These are phyloP conservation scores for Hericium rajendrae DNA, from an alignment of 768 basidiomycete species.

Conservation along the genomic window DNA sequence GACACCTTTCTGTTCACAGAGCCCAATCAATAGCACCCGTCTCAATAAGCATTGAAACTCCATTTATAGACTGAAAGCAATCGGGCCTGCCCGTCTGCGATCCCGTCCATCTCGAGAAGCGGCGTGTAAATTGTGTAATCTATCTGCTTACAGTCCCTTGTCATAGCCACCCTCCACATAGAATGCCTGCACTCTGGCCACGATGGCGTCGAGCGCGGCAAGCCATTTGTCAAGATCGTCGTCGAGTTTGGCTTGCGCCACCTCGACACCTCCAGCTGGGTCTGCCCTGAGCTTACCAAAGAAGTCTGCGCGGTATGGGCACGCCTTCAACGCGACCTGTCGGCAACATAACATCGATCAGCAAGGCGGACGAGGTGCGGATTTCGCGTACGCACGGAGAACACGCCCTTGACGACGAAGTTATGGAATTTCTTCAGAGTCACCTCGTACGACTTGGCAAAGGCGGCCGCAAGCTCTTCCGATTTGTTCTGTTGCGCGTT, in stretches of 20 bases:
- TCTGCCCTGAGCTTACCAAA: slow-evolving; percentile 44
- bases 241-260: slow-evolving; percentile 35
- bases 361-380: not conserved
- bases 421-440: slow-evolving; percentile 84
- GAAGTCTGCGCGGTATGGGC: slow-evolving; percentile 50
- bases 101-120: too few relatives aligned
- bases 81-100: too few relatives aligned
- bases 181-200: slow-evolving; percentile 37
- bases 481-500: slow-evolving; percentile 54
- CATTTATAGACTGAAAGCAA: too few relatives aligned
- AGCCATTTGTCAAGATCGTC: slow-evolving; percentile 44
- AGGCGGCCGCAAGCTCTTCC: slow-evolving; percentile 60
- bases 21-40: too few relatives aligned
- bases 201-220: slow-evolving; percentile 38
- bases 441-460: slow-evolving; percentile 69
- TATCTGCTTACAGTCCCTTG: slow-evolving; percentile 31
- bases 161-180: slow-evolving; percentile 31
- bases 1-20: too few relatives aligned
- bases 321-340: slow-evolving; percentile 59
- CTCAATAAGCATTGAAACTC: too few relatives aligned
- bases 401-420: slow-evolving; percentile 52
- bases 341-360: not conserved
- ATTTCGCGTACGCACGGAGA: slow-evolving; percentile 35
- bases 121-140: too few relatives aligned
- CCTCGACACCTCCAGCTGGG: slow-evolving; percentile 23